phyloP scores from a whole-genome alignment of 495 filamentous ascomycete genomes.

The Pseudotulostoma volvatum region DNA sequence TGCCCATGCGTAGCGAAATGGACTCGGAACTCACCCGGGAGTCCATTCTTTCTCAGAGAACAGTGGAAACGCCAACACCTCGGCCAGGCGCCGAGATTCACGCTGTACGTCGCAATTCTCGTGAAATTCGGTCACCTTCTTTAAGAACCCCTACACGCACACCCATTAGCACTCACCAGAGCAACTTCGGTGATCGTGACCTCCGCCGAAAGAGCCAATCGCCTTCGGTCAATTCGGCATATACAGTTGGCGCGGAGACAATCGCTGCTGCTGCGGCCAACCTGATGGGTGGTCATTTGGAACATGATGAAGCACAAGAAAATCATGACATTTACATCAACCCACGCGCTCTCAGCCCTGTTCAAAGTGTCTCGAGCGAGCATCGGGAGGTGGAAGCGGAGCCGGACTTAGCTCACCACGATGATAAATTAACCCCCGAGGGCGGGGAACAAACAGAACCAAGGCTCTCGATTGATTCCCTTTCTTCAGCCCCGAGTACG shows the following conservation, averaged over 20 bases:
- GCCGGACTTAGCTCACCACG: slow-evolving; percentile 6
- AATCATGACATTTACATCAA: slow-evolving; percentile 38
- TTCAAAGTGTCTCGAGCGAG: slow-evolving; percentile 75
- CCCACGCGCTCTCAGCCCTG: slow-evolving; percentile 58
- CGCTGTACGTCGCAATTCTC: slow-evolving; percentile 39
- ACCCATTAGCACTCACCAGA: slow-evolving; percentile 37
- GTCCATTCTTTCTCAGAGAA: slow-evolving; percentile 73
- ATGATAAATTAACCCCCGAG: slow-evolving; percentile 8
- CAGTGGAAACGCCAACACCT: slow-evolving; percentile 39
- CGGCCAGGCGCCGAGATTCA: slow-evolving; percentile 24
- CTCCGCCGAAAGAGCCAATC: slow-evolving; percentile 26
- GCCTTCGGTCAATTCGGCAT: slow-evolving; percentile 27
- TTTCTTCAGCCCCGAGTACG: slow-evolving; percentile 38
- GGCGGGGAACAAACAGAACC: slow-evolving; percentile 19
- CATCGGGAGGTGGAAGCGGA: slow-evolving; percentile 23
- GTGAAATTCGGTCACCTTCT: slow-evolving; percentile 34
- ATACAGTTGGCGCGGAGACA: slow-evolving; percentile 21
- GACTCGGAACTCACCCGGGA: slow-evolving; percentile 75
- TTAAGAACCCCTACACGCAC: slow-evolving; percentile 37
- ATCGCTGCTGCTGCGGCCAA: slow-evolving; percentile 32
- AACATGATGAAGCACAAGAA: slow-evolving; percentile 17
- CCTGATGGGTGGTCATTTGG: slow-evolving; percentile 24
- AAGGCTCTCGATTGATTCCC: slow-evolving; percentile 33
- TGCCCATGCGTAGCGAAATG: slow-evolving; percentile 75
- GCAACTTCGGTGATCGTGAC: slow-evolving; percentile 38